These are phyloP conservation scores for Cladosporium austrohemisphaericum DNA, from an alignment of 2,329 filamentous ascomycete species.

Conservation along the genomic window DNA sequence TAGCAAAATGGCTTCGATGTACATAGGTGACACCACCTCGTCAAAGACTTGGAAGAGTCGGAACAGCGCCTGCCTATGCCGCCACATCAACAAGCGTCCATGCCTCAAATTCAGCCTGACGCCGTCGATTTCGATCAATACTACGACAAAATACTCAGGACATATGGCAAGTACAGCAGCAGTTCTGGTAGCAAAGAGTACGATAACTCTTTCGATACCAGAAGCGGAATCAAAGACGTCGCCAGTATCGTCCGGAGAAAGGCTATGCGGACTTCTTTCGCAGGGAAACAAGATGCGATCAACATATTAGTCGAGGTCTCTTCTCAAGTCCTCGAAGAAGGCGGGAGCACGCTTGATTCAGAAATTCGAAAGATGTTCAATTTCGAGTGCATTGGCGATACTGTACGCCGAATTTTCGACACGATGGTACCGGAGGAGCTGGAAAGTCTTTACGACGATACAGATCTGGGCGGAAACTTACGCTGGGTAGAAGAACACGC, in stretches of 20 bases:
- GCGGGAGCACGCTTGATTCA: not conserved
- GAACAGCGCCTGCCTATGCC: not conserved
- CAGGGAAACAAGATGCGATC: not conserved
- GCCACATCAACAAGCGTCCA: not conserved
- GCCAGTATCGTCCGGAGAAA: not conserved
- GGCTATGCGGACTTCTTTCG: not conserved
- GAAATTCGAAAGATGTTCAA: not conserved
- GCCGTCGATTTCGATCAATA: not conserved
- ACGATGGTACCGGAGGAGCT: too few relatives aligned
- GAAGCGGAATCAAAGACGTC: not conserved
- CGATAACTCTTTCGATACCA: not conserved
- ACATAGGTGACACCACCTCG: not conserved
- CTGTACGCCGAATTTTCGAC: too few relatives aligned
- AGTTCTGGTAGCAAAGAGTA: not conserved
- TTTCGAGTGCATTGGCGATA: not conserved
- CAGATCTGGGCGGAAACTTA: too few relatives aligned
- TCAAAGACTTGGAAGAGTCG: not conserved
- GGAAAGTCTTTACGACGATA: too few relatives aligned
- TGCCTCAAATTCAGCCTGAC: not conserved
- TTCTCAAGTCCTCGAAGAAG: not conserved
- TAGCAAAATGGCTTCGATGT: too few relatives aligned
- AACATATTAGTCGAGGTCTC: not conserved
- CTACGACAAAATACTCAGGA: not conserved
- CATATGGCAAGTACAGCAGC: slow-evolving; percentile 1
- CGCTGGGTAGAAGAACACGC: too few relatives aligned